These are phyloP conservation scores for Gentiana macrophylla DNA, from an alignment of 257 asterid species.

Conservation along the genomic window DNA sequence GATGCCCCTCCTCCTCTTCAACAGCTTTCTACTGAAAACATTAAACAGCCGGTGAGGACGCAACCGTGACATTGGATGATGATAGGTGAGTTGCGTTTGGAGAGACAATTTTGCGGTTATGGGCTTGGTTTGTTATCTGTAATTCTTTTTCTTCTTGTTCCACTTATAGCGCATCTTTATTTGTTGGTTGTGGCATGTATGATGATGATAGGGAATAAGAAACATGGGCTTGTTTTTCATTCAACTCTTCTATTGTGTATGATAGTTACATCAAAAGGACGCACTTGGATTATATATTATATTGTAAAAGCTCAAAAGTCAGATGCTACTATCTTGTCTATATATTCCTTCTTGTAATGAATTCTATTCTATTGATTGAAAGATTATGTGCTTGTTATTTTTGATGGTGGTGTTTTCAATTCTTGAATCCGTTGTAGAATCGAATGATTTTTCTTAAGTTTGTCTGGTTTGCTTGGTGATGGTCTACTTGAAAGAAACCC, in stretches of 20 bases:
- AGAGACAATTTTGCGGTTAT: conserved; percentile 70
- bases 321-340: no score
- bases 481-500: no score
- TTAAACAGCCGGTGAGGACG: conserved; percentile 44
- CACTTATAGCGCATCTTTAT: conserved; percentile 12
- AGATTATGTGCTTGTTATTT: no score
- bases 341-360: no score
- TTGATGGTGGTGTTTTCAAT: no score
- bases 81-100: conserved; percentile 47
- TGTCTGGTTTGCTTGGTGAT: no score
- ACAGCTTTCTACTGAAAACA: conserved; percentile 47
- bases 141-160: conserved; percentile 21
- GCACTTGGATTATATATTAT: no score
- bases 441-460: no score
- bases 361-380: no score
- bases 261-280: no score
- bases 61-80: conserved; percentile 20
- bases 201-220: conserved; percentile 39
- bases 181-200: conserved; percentile 58
- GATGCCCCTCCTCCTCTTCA: conserved; percentile 26
- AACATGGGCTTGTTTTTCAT: conserved; percentile 15
- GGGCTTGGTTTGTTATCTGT: conserved; percentile 34
- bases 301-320: no score
- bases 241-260: neutral
- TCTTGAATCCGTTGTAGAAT: no score